Evolutionary conservation across 805 yeast species (phyloP), one percentile per base, ranked within the genome.

Genomic region (Candida verbasci): DNA sequence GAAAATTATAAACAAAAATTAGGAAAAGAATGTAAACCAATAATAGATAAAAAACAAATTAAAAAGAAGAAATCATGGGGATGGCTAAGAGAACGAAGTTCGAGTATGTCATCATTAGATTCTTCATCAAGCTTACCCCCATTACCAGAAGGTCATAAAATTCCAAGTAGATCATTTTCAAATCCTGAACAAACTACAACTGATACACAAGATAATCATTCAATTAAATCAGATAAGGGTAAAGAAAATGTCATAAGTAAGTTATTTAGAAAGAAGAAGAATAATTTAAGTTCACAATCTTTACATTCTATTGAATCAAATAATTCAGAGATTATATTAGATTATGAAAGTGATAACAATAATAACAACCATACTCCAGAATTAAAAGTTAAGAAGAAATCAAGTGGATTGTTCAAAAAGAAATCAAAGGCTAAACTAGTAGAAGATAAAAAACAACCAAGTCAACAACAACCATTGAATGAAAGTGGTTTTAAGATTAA

Each of bases 161-260:
- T 31, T 6, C 60, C 62, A 9, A 31, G 48, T 8, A 39, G 72
- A 36, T 63, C 71, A 7, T 58, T 64, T 9, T 65, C 71, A 9
- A 56, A 55, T 20, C 72, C 72, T 1, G 70, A 65, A 29, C 38
- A 55, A 6, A 30, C 43, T 12, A 29, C 38, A 3, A 12, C 15
- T 15, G 24, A 33, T 15, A 24, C 18, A 9, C 39, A 29, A 12
- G 28, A 30, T 4, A 17, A 18, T 14, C 14, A 20, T 11, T 15
- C 31, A 28, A 10, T 37, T 20, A 30, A 33, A 21, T 31, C 30
- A 4, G 63, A 60, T 1, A n/a, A n/a, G n/a, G n/a, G n/a, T n/a
- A 64, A 64, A 42, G 71, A 64, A 35, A 68, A 63, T 40, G 61
- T 66, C 30, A 65, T 68, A 21, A 45, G 61, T 17, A 66, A 67